Conservation (phyloP, 352 stramenopile genomes). For the Phytophthora pseudosyringae region DNA sequence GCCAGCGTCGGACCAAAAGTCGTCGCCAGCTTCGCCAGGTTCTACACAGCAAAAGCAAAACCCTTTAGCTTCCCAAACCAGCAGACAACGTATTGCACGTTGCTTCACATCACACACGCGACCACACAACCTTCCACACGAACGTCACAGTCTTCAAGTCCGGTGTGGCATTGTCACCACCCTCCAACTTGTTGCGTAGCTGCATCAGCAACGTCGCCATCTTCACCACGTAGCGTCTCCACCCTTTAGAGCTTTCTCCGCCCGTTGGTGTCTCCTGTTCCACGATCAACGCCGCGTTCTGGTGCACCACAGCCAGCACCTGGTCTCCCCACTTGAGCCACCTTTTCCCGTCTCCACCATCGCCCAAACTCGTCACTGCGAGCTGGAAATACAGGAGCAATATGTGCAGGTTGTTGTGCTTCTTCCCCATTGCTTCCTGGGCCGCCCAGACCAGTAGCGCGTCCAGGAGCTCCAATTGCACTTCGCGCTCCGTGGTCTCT, state of each 20-base stretch:
- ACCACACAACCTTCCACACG: conserved; percentile 52
- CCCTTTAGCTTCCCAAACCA: not conserved
- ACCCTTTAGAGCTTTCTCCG: not conserved
- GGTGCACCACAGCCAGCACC: conserved; percentile 27
- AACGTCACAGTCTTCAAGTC: conserved; percentile 56
- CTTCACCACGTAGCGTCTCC: conserved; percentile 15
- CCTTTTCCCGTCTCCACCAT: conserved; percentile 14
- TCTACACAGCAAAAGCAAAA: conserved; percentile 32
- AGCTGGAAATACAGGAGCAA: conserved; percentile 29
- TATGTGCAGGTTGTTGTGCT: conserved; percentile 4
- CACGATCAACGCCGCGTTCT: conserved; percentile 16
- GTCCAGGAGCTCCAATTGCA: conserved; percentile 33
- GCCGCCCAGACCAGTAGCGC: conserved; percentile 12
- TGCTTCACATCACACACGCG: not conserved
- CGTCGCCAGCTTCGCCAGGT: conserved; percentile 52
- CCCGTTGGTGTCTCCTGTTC: conserved; percentile 1
- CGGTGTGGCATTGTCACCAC: conserved; percentile 5
- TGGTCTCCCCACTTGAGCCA: conserved; percentile 41
- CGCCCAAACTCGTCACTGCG: conserved; percentile 16
- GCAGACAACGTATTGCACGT: not conserved
- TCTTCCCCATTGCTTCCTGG: conserved; percentile 9
- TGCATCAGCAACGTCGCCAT: conserved; percentile 29
- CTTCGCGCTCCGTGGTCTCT: not conserved
- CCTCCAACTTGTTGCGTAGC: conserved; percentile 27
- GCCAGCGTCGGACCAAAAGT: conserved; percentile 28